Percentiles rank a stretch among this genome's conserved stretches.
These are phyloP conservation scores for Naematelia aurantialba DNA, from an alignment of 768 basidiomycete species.

Conservation along the genomic window DNA sequence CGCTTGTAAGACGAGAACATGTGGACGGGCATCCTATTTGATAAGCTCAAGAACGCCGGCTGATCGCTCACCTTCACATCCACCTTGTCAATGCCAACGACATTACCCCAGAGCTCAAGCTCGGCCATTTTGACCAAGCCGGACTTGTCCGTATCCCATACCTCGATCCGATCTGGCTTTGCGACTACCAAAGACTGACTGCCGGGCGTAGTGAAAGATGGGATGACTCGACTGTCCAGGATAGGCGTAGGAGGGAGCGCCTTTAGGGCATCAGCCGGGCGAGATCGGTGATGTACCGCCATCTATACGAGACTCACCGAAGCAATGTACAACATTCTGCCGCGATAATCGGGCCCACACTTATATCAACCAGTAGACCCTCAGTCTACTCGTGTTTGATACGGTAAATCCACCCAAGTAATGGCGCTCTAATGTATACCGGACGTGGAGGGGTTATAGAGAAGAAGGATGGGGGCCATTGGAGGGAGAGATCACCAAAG, in stretches of 20 bases:
- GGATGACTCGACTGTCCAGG: conserved; percentile 29
- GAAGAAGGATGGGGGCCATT: no score
- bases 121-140: conserved; percentile 31
- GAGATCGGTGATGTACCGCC: not conserved
- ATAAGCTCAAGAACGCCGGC: conserved; percentile 1
- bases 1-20: conserved; percentile 40
- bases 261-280: conserved; percentile 15
- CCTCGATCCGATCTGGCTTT: conserved; percentile 43
- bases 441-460: no score
- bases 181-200: conserved; percentile 39
- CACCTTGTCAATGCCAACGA: conserved; percentile 41
- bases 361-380: not conserved
- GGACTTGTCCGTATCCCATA: conserved; percentile 30
- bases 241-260: conserved; percentile 46
- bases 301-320: conserved; percentile 25
- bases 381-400: no score
- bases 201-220: conserved; percentile 18
- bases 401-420: no score
- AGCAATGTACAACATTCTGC: conserved; percentile 40
- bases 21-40: conserved; percentile 30
- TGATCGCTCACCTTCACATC: conserved; percentile 26
- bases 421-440: no score
- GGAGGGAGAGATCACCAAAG: no score
- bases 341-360: not conserved
- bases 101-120: conserved; percentile 45